Base-by-base conservation (phyloP, 148 eudicot genomes). In the Agrostemma githago region DNA sequence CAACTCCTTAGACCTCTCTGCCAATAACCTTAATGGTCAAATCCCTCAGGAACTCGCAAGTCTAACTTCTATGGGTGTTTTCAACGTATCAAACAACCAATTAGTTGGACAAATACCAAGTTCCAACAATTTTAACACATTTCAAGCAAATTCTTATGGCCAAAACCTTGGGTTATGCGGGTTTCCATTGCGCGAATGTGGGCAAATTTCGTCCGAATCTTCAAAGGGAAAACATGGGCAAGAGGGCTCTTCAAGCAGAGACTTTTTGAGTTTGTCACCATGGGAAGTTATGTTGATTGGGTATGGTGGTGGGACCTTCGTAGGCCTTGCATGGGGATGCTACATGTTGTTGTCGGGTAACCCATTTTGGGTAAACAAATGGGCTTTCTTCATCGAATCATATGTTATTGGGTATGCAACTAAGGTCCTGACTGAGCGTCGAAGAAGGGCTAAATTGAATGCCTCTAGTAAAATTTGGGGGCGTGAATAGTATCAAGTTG, bases 1-100 rank as follows among this genome's bases (percentile, higher is more conserved):
- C 9, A 82, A 84, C 54, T 82, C 79, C 6, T 62, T 84, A 51
- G 84, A 84, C 75, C 80, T 84, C 20, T 81, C 82, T 6, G 38
- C 59, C 21, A 84, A 84, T 43, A 68, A 68, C 21, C 58, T 81
- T 4, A 51, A 5, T 2, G 77, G 84, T 1, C 6, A 74, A 38
- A 82, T 84, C 38, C 87, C 87, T 6, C 20, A 61, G 26, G 66
- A 81, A 19, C 53, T 84, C 42, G 70, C 66, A 39, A 46, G 62
- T 19, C 20, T 84, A n/a, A 80, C 67, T 5, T 72, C 53, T 34
- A 14, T 80, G 54, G 73, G 64, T 5, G 68, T 48, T 11, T 80
- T 76, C 39, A 72, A 76, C 53, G 73, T 76, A 4, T 72, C 83
- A 10, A 40, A 39, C 5, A 80, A 80, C 34, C 62, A 58, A 17